Conservation (phyloP, 495 filamentous ascomycete genomes). For the Penicillium roqueforti region DNA sequence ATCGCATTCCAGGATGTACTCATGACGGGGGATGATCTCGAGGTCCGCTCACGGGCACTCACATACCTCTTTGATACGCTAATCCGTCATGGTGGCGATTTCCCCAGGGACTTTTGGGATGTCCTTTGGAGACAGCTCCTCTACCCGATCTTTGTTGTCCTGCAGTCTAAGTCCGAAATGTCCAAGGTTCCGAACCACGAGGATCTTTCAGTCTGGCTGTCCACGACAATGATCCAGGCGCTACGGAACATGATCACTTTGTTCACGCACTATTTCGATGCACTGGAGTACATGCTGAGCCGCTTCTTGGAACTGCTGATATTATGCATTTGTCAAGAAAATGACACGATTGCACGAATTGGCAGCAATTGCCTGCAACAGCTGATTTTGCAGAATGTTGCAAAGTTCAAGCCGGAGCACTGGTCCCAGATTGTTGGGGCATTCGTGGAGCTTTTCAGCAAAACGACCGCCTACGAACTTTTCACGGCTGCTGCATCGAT, state of each 20-base stretch:
- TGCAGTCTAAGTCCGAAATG: constrained; percentile 95
- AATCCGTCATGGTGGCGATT: constrained; percentile 83
- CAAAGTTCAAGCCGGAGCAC: constrained; percentile 79
- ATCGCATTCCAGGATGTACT: constrained; percentile 98
- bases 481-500: constrained; percentile 78
- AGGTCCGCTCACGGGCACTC: constrained; percentile 83
- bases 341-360: constrained; percentile 96
- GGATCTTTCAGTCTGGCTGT: constrained; percentile 97
- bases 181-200: constrained; percentile 88
- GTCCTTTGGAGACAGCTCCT: constrained; percentile 95
- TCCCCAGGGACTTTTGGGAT: constrained; percentile 95
- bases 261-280: constrained; percentile 97
- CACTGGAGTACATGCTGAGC: constrained; percentile 94
- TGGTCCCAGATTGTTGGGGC: constrained; percentile 92
- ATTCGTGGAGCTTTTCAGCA: constrained; percentile 91
- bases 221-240: constrained; percentile 98
- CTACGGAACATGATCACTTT: constrained; percentile 96
- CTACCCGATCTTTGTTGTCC: constrained; percentile 96
- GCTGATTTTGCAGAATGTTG: constrained; percentile 90
- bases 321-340: constrained; percentile 97
- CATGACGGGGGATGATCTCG: constrained; percentile 99
- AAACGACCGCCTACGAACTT: constrained; percentile 88
- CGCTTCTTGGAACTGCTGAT: constrained; percentile 88
- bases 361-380: constrained; percentile 97
- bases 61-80: constrained; percentile 95